Evolutionary conservation across 805 yeast species (phyloP), one percentile per base, ranked within the genome.

Genomic region (Hanseniaspora occidentalis): DNA sequence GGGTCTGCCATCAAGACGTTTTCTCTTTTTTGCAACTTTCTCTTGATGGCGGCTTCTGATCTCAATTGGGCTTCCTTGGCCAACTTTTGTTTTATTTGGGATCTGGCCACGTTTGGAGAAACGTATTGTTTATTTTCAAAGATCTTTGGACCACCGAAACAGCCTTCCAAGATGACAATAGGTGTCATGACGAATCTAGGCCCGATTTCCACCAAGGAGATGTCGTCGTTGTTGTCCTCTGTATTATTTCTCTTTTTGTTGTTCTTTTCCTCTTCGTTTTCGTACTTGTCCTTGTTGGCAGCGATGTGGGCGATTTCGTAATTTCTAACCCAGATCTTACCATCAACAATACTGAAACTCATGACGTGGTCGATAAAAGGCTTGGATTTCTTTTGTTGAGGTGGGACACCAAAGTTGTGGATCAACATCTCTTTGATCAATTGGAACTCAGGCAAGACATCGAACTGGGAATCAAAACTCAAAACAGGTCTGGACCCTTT

Each of bases 41-140:
- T 70, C 49, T 80, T 78, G 45, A 73, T 65, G 6, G 94, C 84
- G 44, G 84, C 84, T 39, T 83, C 88, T 39, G 81, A 74, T 64
- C 97, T 78, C 29, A 75, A 61, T 48, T 70, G 71, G 35, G 96
- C 95, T 49, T 77, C 77, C 40, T 70, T 74, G 3, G 96, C 96
- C 41, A 81, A 77, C 56, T 81, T 74, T 51, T 79, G 82, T 59
- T 76, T 83, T 48, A 71, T 46, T 67, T 88, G 96, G 10, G 98
- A 84, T 68, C 98, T 82, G 31, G 81, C 89, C 45, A 83, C 77
- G 69, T 92, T 92, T 48, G 98, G 98, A 45, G 95, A 84, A 37
- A 92, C 95, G 62, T 84, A 92, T 63, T 89, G 92, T 68, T 84
- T 88, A 68, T 92, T 92, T 57, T 92, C 97, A 64, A 84, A 92